Percentiles rank a stretch among this genome's conserved stretches.
Conservation (phyloP, 192 early-diverging fungal species). For the Spizellomyces sp. region DNA sequence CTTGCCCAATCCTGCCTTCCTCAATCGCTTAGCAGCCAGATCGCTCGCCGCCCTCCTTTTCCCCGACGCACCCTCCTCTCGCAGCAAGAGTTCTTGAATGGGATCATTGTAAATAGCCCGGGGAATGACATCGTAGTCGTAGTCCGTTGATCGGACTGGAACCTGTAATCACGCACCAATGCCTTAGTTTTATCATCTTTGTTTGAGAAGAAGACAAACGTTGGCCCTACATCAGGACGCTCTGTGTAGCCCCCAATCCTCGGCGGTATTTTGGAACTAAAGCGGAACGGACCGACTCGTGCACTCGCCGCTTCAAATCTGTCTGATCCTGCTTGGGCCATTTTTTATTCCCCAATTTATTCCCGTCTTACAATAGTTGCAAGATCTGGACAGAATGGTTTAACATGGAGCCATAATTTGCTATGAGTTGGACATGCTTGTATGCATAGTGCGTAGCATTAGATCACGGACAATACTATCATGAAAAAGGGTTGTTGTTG, state of each 20-base stretch:
- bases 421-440: no score
- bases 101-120: conserved; percentile 52
- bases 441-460: no score
- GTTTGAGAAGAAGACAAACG: no score
- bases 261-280: conserved; percentile 17
- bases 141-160: conserved; percentile 38
- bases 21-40: not conserved
- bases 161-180: conserved; percentile 5
- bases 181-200: not conserved
- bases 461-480: no score
- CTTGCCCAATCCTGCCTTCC: not conserved
- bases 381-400: no score
- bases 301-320: not conserved
- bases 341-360: no score
- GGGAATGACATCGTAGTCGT: conserved; percentile 45
- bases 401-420: no score
- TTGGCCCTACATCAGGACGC: conserved; percentile 16
- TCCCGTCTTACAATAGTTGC: no score
- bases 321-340: no score
- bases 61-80: conserved; percentile 47
- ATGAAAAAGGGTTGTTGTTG: no score
- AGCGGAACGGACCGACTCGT: conserved; percentile 18
- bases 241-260: conserved; percentile 13
- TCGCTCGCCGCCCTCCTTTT: conserved; percentile 10
- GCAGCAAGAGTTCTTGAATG: conserved; percentile 30